These are phyloP conservation scores for Salix dunnii DNA, from an alignment of 345 rosid genomes.

Conservation along the genomic window DNA sequence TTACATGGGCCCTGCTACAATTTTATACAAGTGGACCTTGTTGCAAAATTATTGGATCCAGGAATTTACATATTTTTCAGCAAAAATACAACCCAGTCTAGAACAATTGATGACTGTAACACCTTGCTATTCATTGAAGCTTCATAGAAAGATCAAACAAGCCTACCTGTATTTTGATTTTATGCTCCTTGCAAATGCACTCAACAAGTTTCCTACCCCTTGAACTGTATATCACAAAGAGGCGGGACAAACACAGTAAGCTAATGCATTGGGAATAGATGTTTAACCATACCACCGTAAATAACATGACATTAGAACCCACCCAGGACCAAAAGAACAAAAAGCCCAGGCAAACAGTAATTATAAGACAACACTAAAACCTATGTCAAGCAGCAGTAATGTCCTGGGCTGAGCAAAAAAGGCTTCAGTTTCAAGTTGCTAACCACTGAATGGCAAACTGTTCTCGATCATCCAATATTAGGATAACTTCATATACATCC, in stretches of 20 bases:
- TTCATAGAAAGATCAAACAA: conserved; percentile 1
- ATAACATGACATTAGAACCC: neutral
- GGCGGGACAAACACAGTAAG: neutral
- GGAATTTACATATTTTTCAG: neutral
- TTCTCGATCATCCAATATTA: conserved; percentile 82
- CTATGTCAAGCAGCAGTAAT: neutral
- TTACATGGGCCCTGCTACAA: neutral
- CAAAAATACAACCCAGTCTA: neutral
- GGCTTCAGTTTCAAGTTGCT: conserved; percentile 25
- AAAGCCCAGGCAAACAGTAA: neutral
- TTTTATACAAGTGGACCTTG: neutral
- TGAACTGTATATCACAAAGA: conserved; percentile 47
- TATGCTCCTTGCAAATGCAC: conserved; percentile 57
- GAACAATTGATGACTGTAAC: neutral
- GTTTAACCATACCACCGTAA: neutral
- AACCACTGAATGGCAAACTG: conserved; percentile 70
- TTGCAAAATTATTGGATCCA: neutral
- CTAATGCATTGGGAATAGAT: neutral
- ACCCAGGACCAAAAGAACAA: neutral
- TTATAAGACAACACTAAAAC: neutral
- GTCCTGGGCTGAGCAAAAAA: conserved; percentile 5
- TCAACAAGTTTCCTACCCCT: conserved; percentile 62
- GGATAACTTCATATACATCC: conserved; percentile 65
- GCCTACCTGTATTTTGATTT: conserved; percentile 60
- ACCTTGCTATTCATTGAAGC: neutral